Conservation (phyloP, 2,329 filamentous ascomycete species). For the Huntiella decipiens region DNA sequence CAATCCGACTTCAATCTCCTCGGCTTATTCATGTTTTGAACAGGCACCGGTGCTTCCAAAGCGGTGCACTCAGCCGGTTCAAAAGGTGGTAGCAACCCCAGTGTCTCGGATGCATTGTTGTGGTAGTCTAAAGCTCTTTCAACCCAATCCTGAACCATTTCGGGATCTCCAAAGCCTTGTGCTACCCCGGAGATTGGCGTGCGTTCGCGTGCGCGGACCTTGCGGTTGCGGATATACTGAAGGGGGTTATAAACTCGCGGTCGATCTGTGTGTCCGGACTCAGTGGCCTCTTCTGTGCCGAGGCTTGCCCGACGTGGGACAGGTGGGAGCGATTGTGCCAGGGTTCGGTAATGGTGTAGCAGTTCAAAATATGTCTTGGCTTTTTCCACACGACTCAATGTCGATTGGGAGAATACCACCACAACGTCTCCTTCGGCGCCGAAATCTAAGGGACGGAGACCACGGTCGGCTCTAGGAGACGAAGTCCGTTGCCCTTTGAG, state of each 20-base stretch:
- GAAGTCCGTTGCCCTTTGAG: slow-evolving; percentile 50
- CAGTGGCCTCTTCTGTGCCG: slow-evolving; percentile 6
- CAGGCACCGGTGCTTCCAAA: slow-evolving; percentile 25
- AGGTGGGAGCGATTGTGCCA: slow-evolving; percentile 63
- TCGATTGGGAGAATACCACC: slow-evolving; percentile 53
- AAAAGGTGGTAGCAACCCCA: slow-evolving; percentile 25
- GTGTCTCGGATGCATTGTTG: not conserved
- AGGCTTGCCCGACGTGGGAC: slow-evolving; percentile 26
- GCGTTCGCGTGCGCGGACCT: slow-evolving; percentile 61
- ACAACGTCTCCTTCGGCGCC: slow-evolving; percentile 16
- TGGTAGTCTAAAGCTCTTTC: slow-evolving; percentile 26
- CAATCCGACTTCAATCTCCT: slow-evolving; percentile 67
- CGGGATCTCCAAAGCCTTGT: slow-evolving; percentile 59
- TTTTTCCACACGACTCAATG: slow-evolving; percentile 63
- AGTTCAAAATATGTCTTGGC: slow-evolving; percentile 74
- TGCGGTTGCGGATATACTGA: slow-evolving; percentile 81
- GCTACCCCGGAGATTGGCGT: slow-evolving; percentile 53
- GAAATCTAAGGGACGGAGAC: slow-evolving; percentile 16
- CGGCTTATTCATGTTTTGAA: slow-evolving; percentile 33
- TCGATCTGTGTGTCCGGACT: slow-evolving; percentile 19
- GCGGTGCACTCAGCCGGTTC: slow-evolving; percentile 24
- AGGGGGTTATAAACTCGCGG: slow-evolving; percentile 68
- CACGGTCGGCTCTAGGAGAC: slow-evolving; percentile 35
- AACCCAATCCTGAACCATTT: slow-evolving; percentile 58
- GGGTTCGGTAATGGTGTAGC: slow-evolving; percentile 60